Evolutionary conservation across 140 eudicot species (phyloP), one percentile per base, ranked within the genome.

Genomic region (Bidens hawaiensis): DNA sequence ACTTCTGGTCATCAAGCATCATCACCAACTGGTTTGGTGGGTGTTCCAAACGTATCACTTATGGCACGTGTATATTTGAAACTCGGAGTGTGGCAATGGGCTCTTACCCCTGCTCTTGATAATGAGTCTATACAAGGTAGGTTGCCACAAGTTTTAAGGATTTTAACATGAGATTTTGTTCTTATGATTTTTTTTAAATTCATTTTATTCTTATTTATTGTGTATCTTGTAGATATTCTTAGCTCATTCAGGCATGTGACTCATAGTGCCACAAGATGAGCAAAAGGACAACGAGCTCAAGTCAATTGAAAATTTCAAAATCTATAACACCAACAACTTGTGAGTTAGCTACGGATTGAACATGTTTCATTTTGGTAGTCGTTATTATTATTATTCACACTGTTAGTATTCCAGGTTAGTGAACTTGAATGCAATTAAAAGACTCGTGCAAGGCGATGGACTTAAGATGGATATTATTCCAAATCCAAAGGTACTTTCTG

Each of bases 391-490:
- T 22, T 41, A 70, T 55, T 76, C 26, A 73, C 65, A 34, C 46
- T 65, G 50, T 60, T 46, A 7, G 34, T 49, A 24, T 68, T 4
- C 3, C 77, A 93, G 99, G 85, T 93, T 96, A 97, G 87, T 93
- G 64, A 93, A 88, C 81, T 71, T 93, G 82, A 72, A 69, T 52
- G 99, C 97, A 7, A 81, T 93, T 65, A 83, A 85, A 72, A 85
- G 97, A 78, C 95, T 93, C 65, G 99, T 88, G 7, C 72, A 88
- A 79, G 88, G 75, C 51, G 86, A 83, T 69, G 88, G 97, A 54
- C 86, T 93, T 23, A 85, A 88, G 77, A 88, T 88, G 99, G 99
- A 93, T 72, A 93, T 93, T 25, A 93, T 93, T 53, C 99, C 99
- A 60, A 93, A 88, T 78, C 96, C 97, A 28, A 93, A 93, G 96